phyloP scores from a whole-genome alignment of 129 eudicot genomes.

The Flaveria ramosissima region DNA sequence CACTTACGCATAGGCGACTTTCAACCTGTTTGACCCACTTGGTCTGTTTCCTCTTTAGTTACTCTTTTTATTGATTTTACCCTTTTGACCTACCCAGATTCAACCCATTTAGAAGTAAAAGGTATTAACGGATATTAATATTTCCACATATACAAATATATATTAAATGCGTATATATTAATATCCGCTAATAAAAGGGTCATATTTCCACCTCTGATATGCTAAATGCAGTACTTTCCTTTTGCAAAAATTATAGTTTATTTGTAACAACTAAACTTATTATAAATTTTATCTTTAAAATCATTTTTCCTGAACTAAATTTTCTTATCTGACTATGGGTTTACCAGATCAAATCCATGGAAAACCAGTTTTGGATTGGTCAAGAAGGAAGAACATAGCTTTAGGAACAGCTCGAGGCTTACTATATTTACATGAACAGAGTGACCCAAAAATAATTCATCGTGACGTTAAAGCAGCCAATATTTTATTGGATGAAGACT shows the following conservation, averaged over 20 bases:
- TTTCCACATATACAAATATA: too few relatives aligned
- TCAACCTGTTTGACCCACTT: neutral
- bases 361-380: slow-evolving; percentile 83
- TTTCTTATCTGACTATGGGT: neutral
- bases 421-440: slow-evolving; percentile 83
- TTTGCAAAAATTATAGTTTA: neutral
- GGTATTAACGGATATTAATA: neutral
- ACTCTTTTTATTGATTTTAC: neutral
- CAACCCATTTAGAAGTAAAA: slow-evolving; percentile 4
- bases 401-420: slow-evolving; percentile 92
- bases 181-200: neutral
- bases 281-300: neutral
- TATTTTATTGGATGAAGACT: slow-evolving; percentile 84
- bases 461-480: slow-evolving; percentile 98
- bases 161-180: too few relatives aligned
- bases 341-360: slow-evolving; percentile 75
- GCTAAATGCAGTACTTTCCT: neutral
- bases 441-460: slow-evolving; percentile 88
- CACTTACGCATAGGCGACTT: neutral
- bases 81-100: neutral
- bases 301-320: neutral
- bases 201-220: neutral
- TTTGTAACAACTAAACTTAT: neutral
- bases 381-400: slow-evolving; percentile 81
- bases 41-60: neutral